Conservation (phyloP, 371 early-diverging fungal species). For the Batrachochytrium dendrobatidis region DNA sequence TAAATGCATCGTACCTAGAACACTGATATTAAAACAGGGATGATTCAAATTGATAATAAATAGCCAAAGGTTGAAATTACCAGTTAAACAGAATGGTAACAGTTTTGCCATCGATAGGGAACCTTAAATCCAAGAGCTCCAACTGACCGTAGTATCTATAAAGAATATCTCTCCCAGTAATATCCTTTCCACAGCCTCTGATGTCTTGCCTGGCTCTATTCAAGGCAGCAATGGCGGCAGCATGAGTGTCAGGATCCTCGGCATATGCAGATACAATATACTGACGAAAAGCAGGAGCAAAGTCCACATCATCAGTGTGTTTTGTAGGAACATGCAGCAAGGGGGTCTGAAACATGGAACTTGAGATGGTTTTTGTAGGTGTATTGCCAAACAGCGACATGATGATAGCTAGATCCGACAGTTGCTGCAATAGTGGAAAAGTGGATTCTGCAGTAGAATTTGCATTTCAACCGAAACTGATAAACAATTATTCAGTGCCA, state of each 20-base stretch:
- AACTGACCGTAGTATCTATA: slow-evolving; percentile 94
- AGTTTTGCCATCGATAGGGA: slow-evolving; percentile 84
- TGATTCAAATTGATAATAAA: neutral
- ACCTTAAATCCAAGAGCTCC: slow-evolving; percentile 86
- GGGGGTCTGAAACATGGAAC: slow-evolving; percentile 18
- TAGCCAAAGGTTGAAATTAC: slow-evolving; percentile 38
- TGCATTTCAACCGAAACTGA: no score
- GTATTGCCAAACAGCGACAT: no score
- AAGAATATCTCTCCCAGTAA: slow-evolving; percentile 83
- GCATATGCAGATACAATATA: slow-evolving; percentile 80
- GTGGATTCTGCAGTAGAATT: no score
- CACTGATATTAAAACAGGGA: neutral
- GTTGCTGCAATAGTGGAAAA: no score
- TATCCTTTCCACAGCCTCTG: slow-evolving; percentile 86
- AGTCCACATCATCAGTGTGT: slow-evolving; percentile 84
- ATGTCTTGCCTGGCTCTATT: slow-evolving; percentile 90
- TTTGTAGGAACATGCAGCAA: slow-evolving; percentile 56
- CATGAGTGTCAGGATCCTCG: slow-evolving; percentile 86
- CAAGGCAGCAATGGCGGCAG: slow-evolving; percentile 71
- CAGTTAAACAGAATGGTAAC: slow-evolving; percentile 83
- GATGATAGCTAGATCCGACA: no score
- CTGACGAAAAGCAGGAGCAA: slow-evolving; percentile 67
- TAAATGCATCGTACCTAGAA: slow-evolving; percentile 82
- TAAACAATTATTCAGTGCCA: no score
- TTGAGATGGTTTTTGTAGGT: no score